A percentile compares a stretch with the other conserved stretches of the same genome.
Conservation (phyloP, 768 basidiomycete species). For the Hygrocybe coccinea region DNA sequence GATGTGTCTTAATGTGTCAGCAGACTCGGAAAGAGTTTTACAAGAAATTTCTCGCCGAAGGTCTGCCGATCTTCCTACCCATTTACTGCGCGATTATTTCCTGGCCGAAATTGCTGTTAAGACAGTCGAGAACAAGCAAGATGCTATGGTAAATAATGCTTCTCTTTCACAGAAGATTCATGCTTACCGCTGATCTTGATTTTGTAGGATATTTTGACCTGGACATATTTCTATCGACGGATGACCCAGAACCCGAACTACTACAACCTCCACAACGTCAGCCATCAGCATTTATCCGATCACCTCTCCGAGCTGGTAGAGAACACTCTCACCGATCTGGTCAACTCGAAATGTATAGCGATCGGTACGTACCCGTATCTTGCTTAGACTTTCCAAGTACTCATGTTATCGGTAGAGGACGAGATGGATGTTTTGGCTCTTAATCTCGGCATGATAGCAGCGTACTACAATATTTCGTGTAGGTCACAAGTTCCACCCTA, state of each 20-base stretch:
- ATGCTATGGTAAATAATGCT: constrained; percentile 72
- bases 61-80: constrained; percentile 92
- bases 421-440: constrained; percentile 91
- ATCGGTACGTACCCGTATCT: constrained; percentile 52
- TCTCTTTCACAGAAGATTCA: background rate
- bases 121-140: constrained; percentile 99
- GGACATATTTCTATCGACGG: constrained; percentile 97
- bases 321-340: constrained; percentile 83
- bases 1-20: too few relatives aligned
- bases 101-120: constrained; percentile 97
- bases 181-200: background rate
- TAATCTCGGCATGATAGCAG: too few relatives aligned
- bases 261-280: too few relatives aligned
- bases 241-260: constrained; percentile 98
- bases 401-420: constrained; percentile 51
- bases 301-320: constrained; percentile 96
- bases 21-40: too few relatives aligned
- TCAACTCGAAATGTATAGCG: constrained; percentile 90
- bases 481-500: constrained; percentile 24
- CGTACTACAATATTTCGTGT: constrained; percentile 93
- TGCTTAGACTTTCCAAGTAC: background rate
- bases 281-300: constrained; percentile 91
- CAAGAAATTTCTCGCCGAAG: constrained; percentile 96
- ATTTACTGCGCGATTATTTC: constrained; percentile 94
- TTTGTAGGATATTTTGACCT: constrained; percentile 85